Base-by-base conservation (phyloP, 805 yeast species). In the Candida corydali region DNA sequence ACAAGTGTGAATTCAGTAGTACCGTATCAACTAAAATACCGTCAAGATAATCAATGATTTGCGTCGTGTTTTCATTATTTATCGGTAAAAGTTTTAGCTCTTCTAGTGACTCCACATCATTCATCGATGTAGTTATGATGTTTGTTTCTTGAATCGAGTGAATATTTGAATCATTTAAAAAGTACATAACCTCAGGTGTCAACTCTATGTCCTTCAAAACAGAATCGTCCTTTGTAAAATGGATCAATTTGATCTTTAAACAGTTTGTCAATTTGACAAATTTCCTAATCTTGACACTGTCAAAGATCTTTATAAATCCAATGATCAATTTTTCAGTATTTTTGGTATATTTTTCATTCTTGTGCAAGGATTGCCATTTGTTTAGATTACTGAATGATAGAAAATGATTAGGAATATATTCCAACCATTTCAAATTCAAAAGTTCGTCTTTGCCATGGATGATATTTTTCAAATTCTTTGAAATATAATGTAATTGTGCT, bases 261-360 rank as follows among this genome's bases (percentile, higher is more conserved):
- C 39, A 42, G 8, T 38, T 23, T 15, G 40, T 38, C 18, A 30
- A 25, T 4, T 17, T 24, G 3, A 36, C 34, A 12, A 43, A 36
- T 10, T 36, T 34, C 4, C 22, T 26, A 2, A 17, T 26, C 20
- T 42, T 44, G 8, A 55, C 32, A 15, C 36, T 34, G n/a, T 24
- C 39, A 14, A 46, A 30, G 5, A 62, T 22, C 35, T 55, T 56
- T n/a, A 46, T 27, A 29, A 46, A 51, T 2, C 66, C 65, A 16
- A 38, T 41, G 5, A 55, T 28, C 27, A 61, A 42, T 37, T 57
- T 62, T 7, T 49, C 37, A 8, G 44, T 28, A 36, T 59, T 60
- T 12, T 44, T 43, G 7, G 35, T 22, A 40, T 52, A 49, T 44
- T 37, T 9, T 29, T 37, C 18, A 38, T 27, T 3, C 49, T 38